Base-by-base conservation (phyloP, 768 basidiomycete species). In the Suillus clintonianus region DNA sequence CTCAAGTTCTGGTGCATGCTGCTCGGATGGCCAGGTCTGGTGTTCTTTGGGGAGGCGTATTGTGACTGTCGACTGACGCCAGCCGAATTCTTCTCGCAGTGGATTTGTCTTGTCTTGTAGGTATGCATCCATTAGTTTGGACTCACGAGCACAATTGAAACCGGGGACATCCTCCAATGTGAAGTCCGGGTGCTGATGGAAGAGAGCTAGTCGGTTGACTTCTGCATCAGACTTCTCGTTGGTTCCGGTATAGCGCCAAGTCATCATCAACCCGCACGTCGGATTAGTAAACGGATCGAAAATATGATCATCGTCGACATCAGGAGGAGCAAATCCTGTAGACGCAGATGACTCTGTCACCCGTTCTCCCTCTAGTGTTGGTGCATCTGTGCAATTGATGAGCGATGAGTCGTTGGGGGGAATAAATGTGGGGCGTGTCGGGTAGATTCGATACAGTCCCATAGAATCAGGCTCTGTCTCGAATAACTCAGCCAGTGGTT, bases 1-100 rank as follows among this genome's bases (percentile, higher is more conserved):
- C 11, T 68, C 59, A 48, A 79, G 73, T 3, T 61, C 59, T 1
- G 76, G 78, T 5, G 77, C 76, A 19, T 64, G 64, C 0, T 24
- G 67, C 59, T 79, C 76, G 0, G 67, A 65, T 3, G 13, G 2
- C 19, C 50, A 54, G 5, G 19, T 54, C 5, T 9, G 1, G 14
- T 60, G 36, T n/a, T 69, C 64, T 24, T 65, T 70, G 64, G 77
- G 34, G 68, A 73, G 11, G 32, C 59, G 37, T 69, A 74, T 61
- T 61, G 70, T 22, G 73, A 73, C 11, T 62, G 67, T 0, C 58
- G 62, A 22, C 61, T 65, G 5, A 54, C 68, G 75, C 76, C 77
- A 1, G 67, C 69, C 41, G 3, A 41, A 64, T 19, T 60, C 48
- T 9, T 61, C 64, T 65, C 59, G 4, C 60, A 69, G 37, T n/a